Evolutionary conservation across 108 stramenopile genomes (phyloP), one percentile per base, ranked within the genome.

Genomic region (Cylindrotheca closterium): DNA sequence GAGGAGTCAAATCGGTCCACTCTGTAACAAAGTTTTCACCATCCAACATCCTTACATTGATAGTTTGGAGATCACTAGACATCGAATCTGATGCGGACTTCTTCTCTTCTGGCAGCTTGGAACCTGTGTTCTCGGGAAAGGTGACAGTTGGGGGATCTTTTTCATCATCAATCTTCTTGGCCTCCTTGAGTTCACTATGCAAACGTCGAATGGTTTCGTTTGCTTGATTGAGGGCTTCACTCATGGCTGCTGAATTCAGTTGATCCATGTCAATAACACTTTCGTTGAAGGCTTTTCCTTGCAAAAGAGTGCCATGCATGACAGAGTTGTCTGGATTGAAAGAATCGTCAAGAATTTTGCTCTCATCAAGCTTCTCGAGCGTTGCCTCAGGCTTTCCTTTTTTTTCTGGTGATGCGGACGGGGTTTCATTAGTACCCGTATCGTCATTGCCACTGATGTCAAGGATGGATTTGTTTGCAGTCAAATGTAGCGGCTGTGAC

Each of bases 11-110:
- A 31, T 87, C 79, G 26, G 80, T 68, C 92, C 92, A 93, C 21
- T 90, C 89, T 2, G 92, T 90, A 4, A 80, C 62, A 63, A 88
- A 93, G 58, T 93, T 89, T 67, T 93, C 92, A 3, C 66, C 82
- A 60, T 93, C 85, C 25, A 88, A 58, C 87, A 89, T 88, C n/a
- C 73, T 68, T 1, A 86, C 86, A 65, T 85, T 82, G n/a, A 92
- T 66, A 61, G 80, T 85, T 10, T 74, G 58, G 27, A 83, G 67
- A 31, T 83, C 80, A 34, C 37, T n/a, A 42, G 57, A 24, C 8
- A 60, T 29, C 27, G 71, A 70, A 21, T 76, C 37, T 33, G 53
- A 56, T 42, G 65, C 24, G 34, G 60, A 55, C 58, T 42, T 27
- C 21, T 26, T 15, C 17, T 34, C 61, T 47, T 21, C 17, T 46